phyloP scores from a whole-genome alignment of 2,329 filamentous ascomycete species.

The Alternaria angustiovoidea region DNA sequence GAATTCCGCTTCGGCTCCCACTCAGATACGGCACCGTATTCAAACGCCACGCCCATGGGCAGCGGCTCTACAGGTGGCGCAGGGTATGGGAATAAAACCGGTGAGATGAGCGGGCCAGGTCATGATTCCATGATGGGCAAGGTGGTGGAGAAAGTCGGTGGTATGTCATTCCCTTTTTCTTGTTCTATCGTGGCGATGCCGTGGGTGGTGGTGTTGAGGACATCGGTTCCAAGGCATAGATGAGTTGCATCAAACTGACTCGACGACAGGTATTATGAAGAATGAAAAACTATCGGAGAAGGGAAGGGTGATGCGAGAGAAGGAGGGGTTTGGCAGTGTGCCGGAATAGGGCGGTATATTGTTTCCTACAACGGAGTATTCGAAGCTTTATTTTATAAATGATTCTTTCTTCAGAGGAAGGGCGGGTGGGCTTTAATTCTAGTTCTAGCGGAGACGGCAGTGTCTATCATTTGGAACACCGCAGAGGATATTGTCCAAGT shows the following conservation, averaged over 20 bases:
- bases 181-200: no score
- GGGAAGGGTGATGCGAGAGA: constrained; percentile 61
- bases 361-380: no score
- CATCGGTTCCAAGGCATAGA: no score
- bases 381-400: no score
- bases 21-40: constrained; percentile 35
- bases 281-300: constrained; percentile 59
- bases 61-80: constrained; percentile 47
- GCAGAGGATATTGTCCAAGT: no score
- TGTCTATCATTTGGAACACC: no score
- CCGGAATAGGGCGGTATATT: not conserved
- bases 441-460: no score
- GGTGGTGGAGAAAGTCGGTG: constrained; percentile 66
- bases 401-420: no score
- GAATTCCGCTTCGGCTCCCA: constrained; percentile 31
- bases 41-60: constrained; percentile 34
- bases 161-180: constrained; percentile 27
- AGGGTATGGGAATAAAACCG: constrained; percentile 53
- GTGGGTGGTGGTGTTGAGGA: no score
- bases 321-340: constrained; percentile 11
- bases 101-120: constrained; percentile 21
- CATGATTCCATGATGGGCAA: constrained; percentile 63
- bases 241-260: no score
- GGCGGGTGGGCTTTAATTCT: no score
- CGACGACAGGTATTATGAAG: constrained; percentile 43